Conservation (phyloP, 2,329 filamentous ascomycete species). For the Ascochyta fabae region DNA sequence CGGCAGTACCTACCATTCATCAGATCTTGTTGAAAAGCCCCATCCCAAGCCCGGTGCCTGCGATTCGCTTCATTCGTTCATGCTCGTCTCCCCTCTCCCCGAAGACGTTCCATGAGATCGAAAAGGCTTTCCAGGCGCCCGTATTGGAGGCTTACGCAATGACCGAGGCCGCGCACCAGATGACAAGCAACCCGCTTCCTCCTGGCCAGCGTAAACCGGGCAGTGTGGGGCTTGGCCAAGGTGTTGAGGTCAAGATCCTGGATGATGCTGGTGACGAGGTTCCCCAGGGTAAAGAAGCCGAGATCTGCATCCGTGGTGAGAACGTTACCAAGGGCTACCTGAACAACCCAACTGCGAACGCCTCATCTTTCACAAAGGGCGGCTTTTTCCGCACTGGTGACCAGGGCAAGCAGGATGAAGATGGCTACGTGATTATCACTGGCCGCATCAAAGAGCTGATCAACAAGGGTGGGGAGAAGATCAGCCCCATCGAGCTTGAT, state of each 20-base stretch:
- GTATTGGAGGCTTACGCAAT: constrained; percentile 92
- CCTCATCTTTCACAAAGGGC: constrained; percentile 72
- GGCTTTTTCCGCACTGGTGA: constrained; percentile 90
- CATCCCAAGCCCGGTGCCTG: constrained; percentile 69
- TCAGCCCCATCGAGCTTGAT: constrained; percentile 86
- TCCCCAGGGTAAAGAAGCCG: constrained; percentile 72
- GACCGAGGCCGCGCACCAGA: constrained; percentile 88
- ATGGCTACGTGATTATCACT: constrained; percentile 85
- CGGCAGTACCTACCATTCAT: constrained; percentile 90
- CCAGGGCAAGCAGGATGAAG: constrained; percentile 79
- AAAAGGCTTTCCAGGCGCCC: constrained; percentile 76
- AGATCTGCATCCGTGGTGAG: constrained; percentile 82
- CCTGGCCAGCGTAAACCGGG: constrained; percentile 79
- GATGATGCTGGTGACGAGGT: constrained; percentile 73
- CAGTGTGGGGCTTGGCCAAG: constrained; percentile 81
- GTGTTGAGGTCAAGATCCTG: constrained; percentile 81
- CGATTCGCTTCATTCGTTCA: constrained; percentile 85
- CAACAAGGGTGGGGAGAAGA: constrained; percentile 90
- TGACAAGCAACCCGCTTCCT: constrained; percentile 70
- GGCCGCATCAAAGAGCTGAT: constrained; percentile 94
- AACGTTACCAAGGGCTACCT: constrained; percentile 87
- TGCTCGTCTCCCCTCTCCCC: constrained; percentile 85
- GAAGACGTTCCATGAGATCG: constrained; percentile 79
- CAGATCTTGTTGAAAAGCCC: constrained; percentile 83
- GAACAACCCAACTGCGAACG: constrained; percentile 81